Evolutionary conservation across 345 rosid genomes (phyloP).

Genomic region (Litchi chinensis): DNA sequence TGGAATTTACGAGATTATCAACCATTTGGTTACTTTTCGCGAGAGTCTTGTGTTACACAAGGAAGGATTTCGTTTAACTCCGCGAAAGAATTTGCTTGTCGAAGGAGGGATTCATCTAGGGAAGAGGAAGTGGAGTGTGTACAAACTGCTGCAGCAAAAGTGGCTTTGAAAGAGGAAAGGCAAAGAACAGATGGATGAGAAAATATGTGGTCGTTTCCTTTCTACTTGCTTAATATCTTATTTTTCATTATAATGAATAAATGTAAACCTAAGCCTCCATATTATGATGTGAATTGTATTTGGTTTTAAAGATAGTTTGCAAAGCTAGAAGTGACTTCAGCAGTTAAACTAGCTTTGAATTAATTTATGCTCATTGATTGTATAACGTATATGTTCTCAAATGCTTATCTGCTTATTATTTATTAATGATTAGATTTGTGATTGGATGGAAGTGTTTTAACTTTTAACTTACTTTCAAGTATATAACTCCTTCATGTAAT

Average conservation of each 20-base stretch:
- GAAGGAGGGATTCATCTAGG: background rate
- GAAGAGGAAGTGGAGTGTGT: slow-evolving; percentile 11
- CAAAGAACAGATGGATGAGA: background rate
- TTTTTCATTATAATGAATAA: background rate
- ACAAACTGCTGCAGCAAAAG: background rate
- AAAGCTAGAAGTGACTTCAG: background rate
- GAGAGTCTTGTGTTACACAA: background rate
- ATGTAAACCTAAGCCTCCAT: background rate
- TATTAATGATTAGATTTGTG: no score
- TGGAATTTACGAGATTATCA: background rate
- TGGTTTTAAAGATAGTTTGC: background rate
- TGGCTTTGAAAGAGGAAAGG: background rate
- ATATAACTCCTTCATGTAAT: no score
- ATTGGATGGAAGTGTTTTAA: no score
- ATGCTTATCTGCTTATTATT: no score
- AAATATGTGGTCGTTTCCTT: background rate
- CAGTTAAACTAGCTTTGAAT: no score
- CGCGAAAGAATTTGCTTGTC: background rate
- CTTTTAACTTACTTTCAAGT: no score
- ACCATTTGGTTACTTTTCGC: background rate
- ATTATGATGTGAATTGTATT: background rate
- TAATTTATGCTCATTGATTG: no score
- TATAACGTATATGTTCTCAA: no score
- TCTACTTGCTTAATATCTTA: background rate
- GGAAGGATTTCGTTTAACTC: background rate